Percentiles rank a stretch among this genome's conserved stretches.
phyloP scores from a whole-genome alignment of 768 basidiomycete genomes.

The Ramaria sp. region DNA sequence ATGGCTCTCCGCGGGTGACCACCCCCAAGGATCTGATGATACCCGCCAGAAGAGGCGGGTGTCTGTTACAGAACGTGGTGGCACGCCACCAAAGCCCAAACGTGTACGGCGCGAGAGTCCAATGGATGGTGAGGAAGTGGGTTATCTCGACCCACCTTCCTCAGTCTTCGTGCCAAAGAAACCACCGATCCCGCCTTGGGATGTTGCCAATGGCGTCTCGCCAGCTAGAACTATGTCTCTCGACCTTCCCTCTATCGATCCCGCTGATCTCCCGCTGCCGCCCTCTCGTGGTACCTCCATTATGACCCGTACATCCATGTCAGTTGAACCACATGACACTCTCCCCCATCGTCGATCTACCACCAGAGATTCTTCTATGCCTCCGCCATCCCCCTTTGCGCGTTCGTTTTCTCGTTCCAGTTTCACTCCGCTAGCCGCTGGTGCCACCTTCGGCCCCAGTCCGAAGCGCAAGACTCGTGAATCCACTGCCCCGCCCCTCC shows the following conservation, averaged over 20 bases:
- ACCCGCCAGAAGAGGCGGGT: not conserved
- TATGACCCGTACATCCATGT: constrained; percentile 24
- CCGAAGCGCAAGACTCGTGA: constrained; percentile 31
- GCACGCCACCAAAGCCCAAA: constrained; percentile 4
- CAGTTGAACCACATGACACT: constrained; percentile 8
- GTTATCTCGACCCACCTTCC: constrained; percentile 47
- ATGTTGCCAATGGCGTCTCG: not conserved
- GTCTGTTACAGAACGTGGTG: not conserved
- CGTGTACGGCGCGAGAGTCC: constrained; percentile 7
- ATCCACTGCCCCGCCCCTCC: constrained; percentile 53
- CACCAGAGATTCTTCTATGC: constrained; percentile 35
- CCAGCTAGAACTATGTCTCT: not conserved
- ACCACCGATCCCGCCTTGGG: not conserved
- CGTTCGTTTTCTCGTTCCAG: constrained; percentile 48
- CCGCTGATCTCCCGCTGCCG: constrained; percentile 23
- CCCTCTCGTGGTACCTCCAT: constrained; percentile 32
- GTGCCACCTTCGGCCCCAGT: constrained; percentile 16
- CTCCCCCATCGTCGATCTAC: not conserved
- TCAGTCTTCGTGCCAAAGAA: constrained; percentile 11
- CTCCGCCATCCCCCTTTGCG: constrained; percentile 28
- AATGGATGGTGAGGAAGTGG: constrained; percentile 8
- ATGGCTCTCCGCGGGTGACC: constrained; percentile 39
- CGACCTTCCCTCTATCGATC: constrained; percentile 14
- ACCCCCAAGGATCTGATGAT: constrained; percentile 11
- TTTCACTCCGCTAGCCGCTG: constrained; percentile 56